These are phyloP conservation scores for Ulmus americana DNA, from an alignment of 331 rosid genomes.

Conservation along the genomic window DNA sequence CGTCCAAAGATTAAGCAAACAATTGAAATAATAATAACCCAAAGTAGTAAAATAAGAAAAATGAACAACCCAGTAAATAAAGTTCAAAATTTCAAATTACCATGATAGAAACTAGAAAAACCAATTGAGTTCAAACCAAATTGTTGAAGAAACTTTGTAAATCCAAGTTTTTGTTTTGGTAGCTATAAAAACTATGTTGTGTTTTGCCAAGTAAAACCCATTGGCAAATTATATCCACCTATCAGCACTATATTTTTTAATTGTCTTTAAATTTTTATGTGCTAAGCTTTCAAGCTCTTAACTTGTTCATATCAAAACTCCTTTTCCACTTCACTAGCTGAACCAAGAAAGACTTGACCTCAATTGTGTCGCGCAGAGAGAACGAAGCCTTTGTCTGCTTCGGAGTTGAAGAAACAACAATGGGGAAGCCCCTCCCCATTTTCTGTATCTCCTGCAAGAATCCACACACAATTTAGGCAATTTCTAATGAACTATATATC, in stretches of 20 bases:
- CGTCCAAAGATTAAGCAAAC: too few species aligned
- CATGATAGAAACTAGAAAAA: too few species aligned
- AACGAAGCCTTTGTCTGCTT: conserved; percentile 44
- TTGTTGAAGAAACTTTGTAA: too few species aligned
- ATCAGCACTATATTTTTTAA: neutral
- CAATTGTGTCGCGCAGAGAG: conserved; percentile 46
- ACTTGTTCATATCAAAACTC: neutral
- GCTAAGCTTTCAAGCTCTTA: neutral
- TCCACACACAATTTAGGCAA: neutral
- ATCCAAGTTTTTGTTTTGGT: too few species aligned
- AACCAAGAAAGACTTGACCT: conserved; percentile 39
- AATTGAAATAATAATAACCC: too few species aligned
- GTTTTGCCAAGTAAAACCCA: too few species aligned
- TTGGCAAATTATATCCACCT: neutral
- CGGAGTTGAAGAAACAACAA: conserved; percentile 43
- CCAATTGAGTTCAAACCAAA: too few species aligned
- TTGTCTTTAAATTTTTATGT: neutral
- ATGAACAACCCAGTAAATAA: too few species aligned
- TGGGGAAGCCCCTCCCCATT: conserved; percentile 41
- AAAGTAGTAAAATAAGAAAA: too few species aligned
- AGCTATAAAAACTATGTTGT: too few species aligned
- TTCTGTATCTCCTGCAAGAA: conserved; percentile 31
- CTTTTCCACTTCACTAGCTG: conserved; percentile 45
- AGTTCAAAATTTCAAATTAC: too few species aligned
- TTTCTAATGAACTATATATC: too few species aligned